Evolutionary conservation across 2,329 filamentous ascomycete genomes (phyloP), one percentile per base, ranked within the genome.

Genomic region (Colletotrichum sidae): DNA sequence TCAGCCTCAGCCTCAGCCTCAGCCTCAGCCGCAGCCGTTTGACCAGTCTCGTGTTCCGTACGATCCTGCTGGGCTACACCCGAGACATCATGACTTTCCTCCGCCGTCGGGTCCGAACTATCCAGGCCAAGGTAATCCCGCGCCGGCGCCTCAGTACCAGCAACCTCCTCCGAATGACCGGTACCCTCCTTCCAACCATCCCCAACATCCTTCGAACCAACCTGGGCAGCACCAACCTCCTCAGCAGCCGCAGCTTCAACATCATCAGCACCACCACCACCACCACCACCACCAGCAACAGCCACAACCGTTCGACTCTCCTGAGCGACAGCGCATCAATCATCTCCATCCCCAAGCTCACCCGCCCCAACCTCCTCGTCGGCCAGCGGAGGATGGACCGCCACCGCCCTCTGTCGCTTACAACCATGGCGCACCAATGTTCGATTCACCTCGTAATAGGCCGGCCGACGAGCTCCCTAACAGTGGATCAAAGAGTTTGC

Each of bases 401-500:
- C 83, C 81, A 11, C 83, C 84, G 3, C 83, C 83, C 0, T 82
- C 84, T 3, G 80, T 84, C 39, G 81, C 82, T 1, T 88, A 87
- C 67, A 82, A 74, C 64, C 80, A 80, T 55, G 80, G 78, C 5
- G 73, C 78, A 1, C 77, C 77, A 5, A 73, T 79, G 38, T 83
- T 80, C 50, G 83, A 83, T 33, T 77, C 78, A 47, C 73, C 84
- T 65, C 72, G 79, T 63, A 74, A 77, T 70, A 72, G 82, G 70
- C 70, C 76, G 37, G 74, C 76, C 69, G 87, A 85, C 55, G 86
- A 85, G 60, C 84, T 88, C 54, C 83, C 86, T 42, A 84, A 86
- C 56, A 79, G 78, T 8, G 86, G 86, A 52, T 88, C 84, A 65
- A 84, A 92, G 67, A 89, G 87, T 42, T 83, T 97, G 47, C 81